phyloP scores from a whole-genome alignment of 1,139 yeast species.

The Pichia sp. region DNA sequence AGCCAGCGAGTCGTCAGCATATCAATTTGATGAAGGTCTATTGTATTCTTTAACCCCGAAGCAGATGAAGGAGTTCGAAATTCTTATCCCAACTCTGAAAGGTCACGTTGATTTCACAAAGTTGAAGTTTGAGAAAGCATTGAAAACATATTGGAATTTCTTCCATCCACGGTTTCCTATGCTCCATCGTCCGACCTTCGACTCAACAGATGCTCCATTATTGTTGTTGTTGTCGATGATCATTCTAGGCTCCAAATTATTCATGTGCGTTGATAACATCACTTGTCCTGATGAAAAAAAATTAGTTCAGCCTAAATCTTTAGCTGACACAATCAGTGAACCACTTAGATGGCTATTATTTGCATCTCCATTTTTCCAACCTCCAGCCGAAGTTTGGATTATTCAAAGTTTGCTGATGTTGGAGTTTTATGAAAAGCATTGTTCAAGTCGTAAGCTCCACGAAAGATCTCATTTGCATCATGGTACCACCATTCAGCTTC shows the following conservation, averaged over 20 bases:
- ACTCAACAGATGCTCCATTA: constrained; percentile 39
- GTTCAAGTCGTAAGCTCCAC: constrained; percentile 45
- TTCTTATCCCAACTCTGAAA: constrained; percentile 27
- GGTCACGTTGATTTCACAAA: constrained; percentile 30
- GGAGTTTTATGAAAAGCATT: constrained; percentile 47
- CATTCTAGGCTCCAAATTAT: constrained; percentile 37
- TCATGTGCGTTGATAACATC: constrained; percentile 28
- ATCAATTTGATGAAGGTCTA: constrained; percentile 11
- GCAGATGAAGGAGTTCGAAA: constrained; percentile 23
- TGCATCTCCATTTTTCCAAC: constrained; percentile 46
- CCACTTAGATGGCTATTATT: constrained; percentile 48
- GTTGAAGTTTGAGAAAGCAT: constrained; percentile 29
- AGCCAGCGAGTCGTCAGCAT: constrained; percentile 1
- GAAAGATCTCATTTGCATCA: constrained; percentile 57
- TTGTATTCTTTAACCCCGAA: constrained; percentile 17
- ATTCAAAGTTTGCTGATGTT: constrained; percentile 48
- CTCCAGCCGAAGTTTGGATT: constrained; percentile 50
- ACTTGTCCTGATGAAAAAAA: constrained; percentile 23
- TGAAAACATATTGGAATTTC: constrained; percentile 43
- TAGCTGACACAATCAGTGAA: constrained; percentile 38
- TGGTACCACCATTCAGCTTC: constrained; percentile 53
- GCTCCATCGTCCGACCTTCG: constrained; percentile 48
- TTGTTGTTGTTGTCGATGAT: constrained; percentile 44
- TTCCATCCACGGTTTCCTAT: constrained; percentile 51
- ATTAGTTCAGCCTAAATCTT: constrained; percentile 23